phyloP scores from a whole-genome alignment of 345 rosid species.

The Eucalyptus guilfoylei region DNA sequence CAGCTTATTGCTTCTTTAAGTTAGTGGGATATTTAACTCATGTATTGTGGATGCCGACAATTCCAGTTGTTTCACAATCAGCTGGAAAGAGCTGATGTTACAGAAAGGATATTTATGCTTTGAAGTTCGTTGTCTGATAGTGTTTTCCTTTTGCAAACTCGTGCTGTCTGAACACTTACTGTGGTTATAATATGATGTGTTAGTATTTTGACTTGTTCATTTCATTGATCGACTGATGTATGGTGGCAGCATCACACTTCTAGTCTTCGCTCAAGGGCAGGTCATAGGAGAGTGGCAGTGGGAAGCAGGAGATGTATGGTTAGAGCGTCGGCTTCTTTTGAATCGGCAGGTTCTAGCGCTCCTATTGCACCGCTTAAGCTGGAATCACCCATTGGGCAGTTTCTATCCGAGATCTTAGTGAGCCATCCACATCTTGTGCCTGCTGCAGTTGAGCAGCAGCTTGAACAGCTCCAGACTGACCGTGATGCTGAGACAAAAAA shows the following conservation, averaged over 20 bases:
- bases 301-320: constrained; percentile 27
- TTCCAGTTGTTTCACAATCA: background rate
- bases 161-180: background rate
- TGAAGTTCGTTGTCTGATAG: background rate
- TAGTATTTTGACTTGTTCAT: background rate
- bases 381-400: constrained; percentile 90
- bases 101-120: background rate
- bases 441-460: constrained; percentile 95
- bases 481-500: constrained; percentile 56
- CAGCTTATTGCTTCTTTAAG: background rate
- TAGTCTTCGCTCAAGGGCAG: constrained; percentile 8
- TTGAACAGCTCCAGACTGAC: constrained; percentile 85
- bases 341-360: constrained; percentile 27
- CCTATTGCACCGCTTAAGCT: constrained; percentile 77
- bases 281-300: constrained; percentile 4
- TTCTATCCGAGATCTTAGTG: constrained; percentile 64
- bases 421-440: constrained; percentile 95
- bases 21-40: background rate
- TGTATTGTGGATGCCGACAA: background rate
- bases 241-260: constrained; percentile 35
- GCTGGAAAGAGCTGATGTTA: background rate
- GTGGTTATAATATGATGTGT: background rate
- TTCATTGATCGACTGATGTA: background rate
- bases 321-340: constrained; percentile 47
- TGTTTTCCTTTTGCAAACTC: background rate